Conservation (phyloP, 169 alveolate genomes). For the Eimeria necatrix region DNA sequence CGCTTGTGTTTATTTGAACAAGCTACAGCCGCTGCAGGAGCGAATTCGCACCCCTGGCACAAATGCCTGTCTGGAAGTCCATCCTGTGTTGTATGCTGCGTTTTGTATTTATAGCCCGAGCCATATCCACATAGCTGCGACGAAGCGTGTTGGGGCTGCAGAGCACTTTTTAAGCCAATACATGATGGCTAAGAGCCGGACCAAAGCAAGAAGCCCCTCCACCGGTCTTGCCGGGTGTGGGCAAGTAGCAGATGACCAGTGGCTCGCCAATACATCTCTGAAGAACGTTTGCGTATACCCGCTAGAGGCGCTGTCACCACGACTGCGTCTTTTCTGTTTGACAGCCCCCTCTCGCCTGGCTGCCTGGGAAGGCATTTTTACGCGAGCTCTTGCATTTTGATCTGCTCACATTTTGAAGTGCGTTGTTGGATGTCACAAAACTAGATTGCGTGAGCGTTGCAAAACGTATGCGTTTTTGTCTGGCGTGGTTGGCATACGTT, state of each 20-base stretch:
- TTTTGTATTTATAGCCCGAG: slow-evolving; percentile 48
- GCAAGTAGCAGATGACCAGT: slow-evolving; percentile 52
- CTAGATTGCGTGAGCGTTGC: too few species aligned
- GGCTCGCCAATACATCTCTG: slow-evolving; percentile 48
- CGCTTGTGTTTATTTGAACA: background rate
- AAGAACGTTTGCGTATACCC: slow-evolving; percentile 54
- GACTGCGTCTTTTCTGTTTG: slow-evolving; percentile 63
- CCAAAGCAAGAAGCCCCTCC: background rate
- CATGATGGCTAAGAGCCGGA: background rate
- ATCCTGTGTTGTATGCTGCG: slow-evolving; percentile 68
- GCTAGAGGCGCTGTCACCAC: slow-evolving; percentile 37
- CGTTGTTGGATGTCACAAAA: too few species aligned
- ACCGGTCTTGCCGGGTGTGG: background rate
- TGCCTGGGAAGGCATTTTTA: slow-evolving; percentile 61
- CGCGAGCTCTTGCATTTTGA: background rate
- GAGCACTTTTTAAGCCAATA: slow-evolving; percentile 33
- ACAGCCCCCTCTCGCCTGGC: slow-evolving; percentile 68
- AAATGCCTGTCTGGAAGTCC: slow-evolving; percentile 53
- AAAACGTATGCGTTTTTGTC: background rate
- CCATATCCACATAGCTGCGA: slow-evolving; percentile 34
- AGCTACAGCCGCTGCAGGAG: slow-evolving; percentile 48
- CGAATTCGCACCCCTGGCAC: slow-evolving; percentile 63
- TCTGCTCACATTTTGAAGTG: background rate
- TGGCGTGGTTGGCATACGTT: background rate
- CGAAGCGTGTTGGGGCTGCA: slow-evolving; percentile 71